Percentiles rank a stretch among this genome's conserved stretches.
phyloP scores from a whole-genome alignment of 192 early-diverging fungal genomes.

The Umbelopsis ramanniana region DNA sequence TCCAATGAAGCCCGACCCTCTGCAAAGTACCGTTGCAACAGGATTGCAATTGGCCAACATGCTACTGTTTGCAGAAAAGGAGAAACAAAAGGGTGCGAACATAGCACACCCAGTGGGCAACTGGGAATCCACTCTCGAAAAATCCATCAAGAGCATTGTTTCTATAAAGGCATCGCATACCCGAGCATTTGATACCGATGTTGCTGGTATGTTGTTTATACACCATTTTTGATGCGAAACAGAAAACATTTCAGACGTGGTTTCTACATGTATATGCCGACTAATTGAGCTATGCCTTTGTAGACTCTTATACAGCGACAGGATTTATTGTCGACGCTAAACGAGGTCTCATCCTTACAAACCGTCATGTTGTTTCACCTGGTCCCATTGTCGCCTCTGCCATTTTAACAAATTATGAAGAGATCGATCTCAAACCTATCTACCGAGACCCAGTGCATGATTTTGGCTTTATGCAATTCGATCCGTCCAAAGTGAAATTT shows the following conservation, averaged over 20 bases:
- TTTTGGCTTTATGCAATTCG: constrained; percentile 80
- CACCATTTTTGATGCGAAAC: not conserved
- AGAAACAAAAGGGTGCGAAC: not conserved
- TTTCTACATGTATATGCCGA: not conserved
- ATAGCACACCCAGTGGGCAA: not conserved
- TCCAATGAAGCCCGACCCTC: constrained; percentile 7
- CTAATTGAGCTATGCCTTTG: not conserved
- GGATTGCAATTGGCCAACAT: constrained; percentile 22
- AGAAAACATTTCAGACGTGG: not conserved
- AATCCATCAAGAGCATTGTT: constrained; percentile 71
- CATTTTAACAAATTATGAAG: constrained; percentile 76
- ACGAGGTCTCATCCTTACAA: constrained; percentile 75
- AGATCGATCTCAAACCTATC: constrained; percentile 69
- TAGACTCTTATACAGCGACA: constrained; percentile 57
- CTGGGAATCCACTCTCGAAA: constrained; percentile 74
- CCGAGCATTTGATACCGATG: constrained; percentile 75
- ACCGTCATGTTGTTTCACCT: constrained; percentile 77
- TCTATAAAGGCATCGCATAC: constrained; percentile 77
- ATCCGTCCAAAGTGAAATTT: constrained; percentile 65
- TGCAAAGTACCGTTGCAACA: constrained; percentile 16
- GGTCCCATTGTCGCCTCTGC: constrained; percentile 73
- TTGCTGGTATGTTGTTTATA: constrained; percentile 54
- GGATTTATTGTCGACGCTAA: constrained; percentile 80
- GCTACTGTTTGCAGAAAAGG: not conserved
- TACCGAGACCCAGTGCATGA: constrained; percentile 86